A percentile compares a stretch with the other conserved stretches of the same genome.
phyloP scores from a whole-genome alignment of 805 yeast species.

The Yamadazyma nakazawae region DNA sequence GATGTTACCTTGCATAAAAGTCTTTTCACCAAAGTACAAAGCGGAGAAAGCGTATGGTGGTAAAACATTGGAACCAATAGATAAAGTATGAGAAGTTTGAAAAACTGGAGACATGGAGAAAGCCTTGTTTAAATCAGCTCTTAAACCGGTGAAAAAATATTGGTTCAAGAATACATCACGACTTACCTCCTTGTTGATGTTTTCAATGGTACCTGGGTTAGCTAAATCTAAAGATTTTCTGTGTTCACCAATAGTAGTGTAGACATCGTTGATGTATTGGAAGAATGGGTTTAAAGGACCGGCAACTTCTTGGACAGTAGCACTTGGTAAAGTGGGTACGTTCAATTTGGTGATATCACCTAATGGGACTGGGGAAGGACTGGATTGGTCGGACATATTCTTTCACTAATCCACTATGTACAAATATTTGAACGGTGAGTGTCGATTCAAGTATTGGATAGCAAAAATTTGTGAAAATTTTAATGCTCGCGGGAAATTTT shows the following conservation, averaged over 20 bases:
- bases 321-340: conserved; percentile 56
- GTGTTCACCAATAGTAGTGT: conserved; percentile 68
- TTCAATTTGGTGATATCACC: conserved; percentile 59
- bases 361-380: conserved; percentile 43
- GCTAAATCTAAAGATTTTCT: conserved; percentile 76
- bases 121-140: conserved; percentile 94
- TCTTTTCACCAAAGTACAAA: conserved; percentile 79
- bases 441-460: conserved; percentile 2
- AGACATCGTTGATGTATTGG: conserved; percentile 73
- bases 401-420: conserved; percentile 4
- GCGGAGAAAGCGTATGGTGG: conserved; percentile 93
- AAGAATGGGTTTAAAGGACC: conserved; percentile 67
- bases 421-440: conserved; percentile 2
- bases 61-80: conserved; percentile 78
- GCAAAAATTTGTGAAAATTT: conserved; percentile 5
- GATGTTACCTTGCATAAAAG: conserved; percentile 85
- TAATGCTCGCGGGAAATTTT: neutral
- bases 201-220: conserved; percentile 95
- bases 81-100: conserved; percentile 93
- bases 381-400: conserved; percentile 10
- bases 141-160: conserved; percentile 89
- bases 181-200: conserved; percentile 87
- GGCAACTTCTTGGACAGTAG: conserved; percentile 51
- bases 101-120: conserved; percentile 89
- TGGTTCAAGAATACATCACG: conserved; percentile 90